Base-by-base conservation (phyloP, 176 grass and related monocot species). In the Alloteropsis semialata region DNA sequence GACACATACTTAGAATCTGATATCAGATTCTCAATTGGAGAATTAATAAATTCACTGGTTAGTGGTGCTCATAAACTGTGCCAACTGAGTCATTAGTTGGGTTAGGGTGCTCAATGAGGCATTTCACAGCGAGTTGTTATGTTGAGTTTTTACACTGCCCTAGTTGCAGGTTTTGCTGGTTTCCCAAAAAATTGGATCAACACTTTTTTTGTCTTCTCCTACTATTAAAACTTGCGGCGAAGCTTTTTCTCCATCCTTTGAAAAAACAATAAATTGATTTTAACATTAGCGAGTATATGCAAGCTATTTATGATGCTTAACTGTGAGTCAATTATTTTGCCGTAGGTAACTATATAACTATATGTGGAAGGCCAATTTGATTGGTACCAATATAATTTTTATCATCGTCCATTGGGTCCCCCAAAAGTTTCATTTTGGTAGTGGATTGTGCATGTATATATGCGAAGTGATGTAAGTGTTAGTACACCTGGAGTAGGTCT, bases 381-480 rank as follows among this genome's bases (percentile, higher is more conserved):
- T 63, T 37, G 44, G 69, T 16, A 21, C 0, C 10, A 25, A 3
- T 18, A n/a, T 42, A 11, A 36, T 38, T 61, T 49, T 58, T 79
- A 62, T 72, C 3, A 21, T 64, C 8, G 51, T 24, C 55, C 33
- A 25, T 41, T 86, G 43, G 62, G 16, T 11, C 16, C 66, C 43
- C 54, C 4, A 46, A 63, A 85, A 72, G 55, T 49, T 50, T 17
- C 55, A 53, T 13, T 64, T 64, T 55, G 25, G 13, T 38, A 73
- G 57, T 65, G 34, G 58, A 53, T 44, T 25, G 36, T 65, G 55
- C 33, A 74, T 74, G 55, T 54, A 54, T 29, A 64, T 54, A n/a
- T 53, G n/a, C 60, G 84, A 80, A 79, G 76, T 73, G 56, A 84
- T 65, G 72, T 16, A 53, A 72, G 67, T 80, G 84, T 80, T 65